Evolutionary conservation across 2,329 filamentous ascomycete genomes (phyloP).

Genomic region (Neonectria hederae): DNA sequence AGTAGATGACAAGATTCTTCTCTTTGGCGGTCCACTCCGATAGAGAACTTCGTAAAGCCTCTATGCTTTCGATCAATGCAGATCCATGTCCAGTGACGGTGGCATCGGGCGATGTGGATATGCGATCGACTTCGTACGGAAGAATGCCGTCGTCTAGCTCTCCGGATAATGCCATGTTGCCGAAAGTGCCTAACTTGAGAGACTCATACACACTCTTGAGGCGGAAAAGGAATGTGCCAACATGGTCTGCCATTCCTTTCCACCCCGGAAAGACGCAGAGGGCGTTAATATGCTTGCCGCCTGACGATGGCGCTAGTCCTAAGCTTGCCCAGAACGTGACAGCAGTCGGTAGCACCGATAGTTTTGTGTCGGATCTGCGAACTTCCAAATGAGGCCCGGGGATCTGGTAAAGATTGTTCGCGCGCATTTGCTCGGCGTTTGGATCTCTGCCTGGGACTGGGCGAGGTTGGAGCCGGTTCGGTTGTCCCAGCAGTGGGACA

Average conservation of each 20-base stretch:
- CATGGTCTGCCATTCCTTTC: conserved; percentile 68
- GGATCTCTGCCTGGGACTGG: conserved; percentile 54
- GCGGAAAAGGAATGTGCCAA: conserved; percentile 72
- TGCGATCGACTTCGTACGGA: conserved; percentile 59
- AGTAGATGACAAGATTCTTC: conserved; percentile 78
- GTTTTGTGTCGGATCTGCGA: conserved; percentile 72
- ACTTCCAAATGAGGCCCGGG: conserved; percentile 77
- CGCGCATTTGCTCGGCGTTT: conserved; percentile 57
- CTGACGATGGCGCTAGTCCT: conserved; percentile 75
- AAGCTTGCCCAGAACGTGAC: conserved; percentile 85
- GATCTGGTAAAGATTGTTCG: conserved; percentile 68
- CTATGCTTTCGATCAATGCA: conserved; percentile 59
- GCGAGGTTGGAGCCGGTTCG: conserved; percentile 61
- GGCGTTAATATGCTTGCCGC: conserved; percentile 75
- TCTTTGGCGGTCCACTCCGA: conserved; percentile 53
- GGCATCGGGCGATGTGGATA: conserved; percentile 52
- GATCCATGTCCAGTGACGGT: conserved; percentile 55
- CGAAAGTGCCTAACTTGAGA: conserved; percentile 75
- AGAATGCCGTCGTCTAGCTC: conserved; percentile 57
- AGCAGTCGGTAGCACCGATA: conserved; percentile 79
- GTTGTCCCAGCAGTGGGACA: conserved; percentile 62
- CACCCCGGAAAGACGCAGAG: conserved; percentile 77
- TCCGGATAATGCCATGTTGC: conserved; percentile 55
- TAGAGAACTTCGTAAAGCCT: conserved; percentile 58
- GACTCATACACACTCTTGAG: conserved; percentile 78